Evolutionary conservation across 768 basidiomycete species (phyloP).

Genomic region (Podaxis sp.): DNA sequence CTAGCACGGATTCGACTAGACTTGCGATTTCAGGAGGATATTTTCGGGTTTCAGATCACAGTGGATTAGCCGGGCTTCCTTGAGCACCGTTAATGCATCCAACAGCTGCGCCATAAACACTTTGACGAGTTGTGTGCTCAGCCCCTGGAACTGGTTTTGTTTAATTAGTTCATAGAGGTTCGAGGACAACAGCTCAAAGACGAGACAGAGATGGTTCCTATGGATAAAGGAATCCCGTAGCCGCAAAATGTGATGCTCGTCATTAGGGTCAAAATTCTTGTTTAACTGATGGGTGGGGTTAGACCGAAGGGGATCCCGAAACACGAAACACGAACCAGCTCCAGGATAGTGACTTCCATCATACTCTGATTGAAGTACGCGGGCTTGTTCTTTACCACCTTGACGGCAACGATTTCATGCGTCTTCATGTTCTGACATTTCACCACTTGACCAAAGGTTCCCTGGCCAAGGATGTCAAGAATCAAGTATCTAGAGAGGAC

Average conservation of each 20-base stretch:
- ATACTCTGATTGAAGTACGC: slow-evolving; percentile 99
- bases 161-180: slow-evolving; percentile 99
- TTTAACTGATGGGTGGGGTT: slow-evolving; percentile 63
- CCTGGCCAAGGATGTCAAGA: slow-evolving; percentile 96
- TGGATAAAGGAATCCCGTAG: slow-evolving; percentile 96
- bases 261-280: slow-evolving; percentile 87
- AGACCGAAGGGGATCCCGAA: slow-evolving; percentile 2
- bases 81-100: slow-evolving; percentile 87
- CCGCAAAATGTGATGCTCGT: slow-evolving; percentile 95
- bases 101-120: slow-evolving; percentile 96
- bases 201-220: slow-evolving; percentile 92
- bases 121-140: slow-evolving; percentile 95
- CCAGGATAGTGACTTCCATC: slow-evolving; percentile 99
- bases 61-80: slow-evolving; percentile 94
- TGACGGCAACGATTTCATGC: slow-evolving; percentile 97
- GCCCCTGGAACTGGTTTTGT: slow-evolving; percentile 98
- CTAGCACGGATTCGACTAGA: slow-evolving; percentile 10
- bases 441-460: slow-evolving; percentile 98
- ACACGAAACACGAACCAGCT: slow-evolving; percentile 64
- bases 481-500: slow-evolving; percentile 74
- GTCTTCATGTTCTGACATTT: slow-evolving; percentile 99
- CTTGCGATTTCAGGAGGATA: slow-evolving; percentile 91
- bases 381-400: slow-evolving; percentile 99
- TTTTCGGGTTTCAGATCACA: slow-evolving; percentile 99
- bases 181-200: slow-evolving; percentile 94